These are phyloP conservation scores for Mrakia gelida DNA, from an alignment of 768 basidiomycete species.

Conservation along the genomic window DNA sequence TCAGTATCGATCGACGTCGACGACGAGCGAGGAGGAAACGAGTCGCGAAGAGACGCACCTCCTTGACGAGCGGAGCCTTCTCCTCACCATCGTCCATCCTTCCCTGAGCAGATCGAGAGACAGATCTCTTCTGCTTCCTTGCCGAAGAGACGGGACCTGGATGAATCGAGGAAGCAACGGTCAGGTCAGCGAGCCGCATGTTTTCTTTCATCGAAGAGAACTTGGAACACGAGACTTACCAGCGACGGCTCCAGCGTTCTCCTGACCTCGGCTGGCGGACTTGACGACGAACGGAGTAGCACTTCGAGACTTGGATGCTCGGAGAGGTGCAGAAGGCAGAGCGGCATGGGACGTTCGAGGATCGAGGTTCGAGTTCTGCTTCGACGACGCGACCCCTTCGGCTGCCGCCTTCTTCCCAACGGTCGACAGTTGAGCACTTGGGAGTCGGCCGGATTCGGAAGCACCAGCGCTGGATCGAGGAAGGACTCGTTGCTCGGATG, in stretches of 20 bases:
- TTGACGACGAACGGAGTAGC: background rate
- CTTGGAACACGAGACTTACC: background rate
- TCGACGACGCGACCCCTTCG: background rate
- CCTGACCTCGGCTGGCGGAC: background rate
- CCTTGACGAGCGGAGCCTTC: background rate
- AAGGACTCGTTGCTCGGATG: too few relatives aligned
- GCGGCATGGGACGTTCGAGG: too few relatives aligned
- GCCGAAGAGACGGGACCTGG: background rate
- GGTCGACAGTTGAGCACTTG: background rate
- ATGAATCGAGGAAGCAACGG: background rate
- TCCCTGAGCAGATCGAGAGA: background rate
- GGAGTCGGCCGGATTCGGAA: background rate
- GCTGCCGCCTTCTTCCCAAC: too few relatives aligned
- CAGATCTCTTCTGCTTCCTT: background rate
- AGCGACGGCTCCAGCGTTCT: background rate
- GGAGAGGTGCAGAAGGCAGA: too few relatives aligned
- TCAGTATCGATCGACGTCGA: background rate
- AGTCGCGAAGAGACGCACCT: background rate
- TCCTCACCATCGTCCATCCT: background rate
- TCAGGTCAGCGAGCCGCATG: background rate
- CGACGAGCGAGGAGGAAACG: background rate
- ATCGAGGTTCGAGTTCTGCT: background rate
- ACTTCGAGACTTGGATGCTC: too few relatives aligned
- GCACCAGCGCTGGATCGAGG: too few relatives aligned
- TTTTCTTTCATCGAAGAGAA: background rate